Base-by-base conservation (phyloP, 371 early-diverging fungal species). In the Mortierella polycephala region DNA sequence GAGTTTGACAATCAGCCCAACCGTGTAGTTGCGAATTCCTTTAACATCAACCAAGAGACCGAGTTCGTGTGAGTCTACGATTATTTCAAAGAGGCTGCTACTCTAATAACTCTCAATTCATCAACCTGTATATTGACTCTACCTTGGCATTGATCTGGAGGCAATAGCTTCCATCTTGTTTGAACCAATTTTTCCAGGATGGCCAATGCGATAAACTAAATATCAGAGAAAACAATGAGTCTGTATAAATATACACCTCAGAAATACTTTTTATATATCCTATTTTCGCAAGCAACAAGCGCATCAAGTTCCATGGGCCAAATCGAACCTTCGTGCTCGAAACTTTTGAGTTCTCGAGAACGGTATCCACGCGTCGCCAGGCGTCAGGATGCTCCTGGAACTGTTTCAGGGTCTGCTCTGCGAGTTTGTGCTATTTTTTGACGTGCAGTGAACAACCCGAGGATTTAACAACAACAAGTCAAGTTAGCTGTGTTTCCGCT, bases 311-410 rank as follows among this genome's bases (percentile, higher is more conserved):
- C 30, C 30, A 30, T 30, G 30, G 30, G 30, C 30, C 30, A 18
- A 18, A 4, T 9, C 20, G 51, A 87, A 96, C 97, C 92, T 97
- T 98, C 49, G 98, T 92, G 75, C 96, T 89, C 51, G 91, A 73
- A 14, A 88, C 83, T 74, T 84, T 88, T 18, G 98, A 94, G 44
- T 90, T 88, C 62, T 95, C 96, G 59, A 99, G 85, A 79, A 99
- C 98, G 21, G 85, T 85, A 81, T 99, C 99, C 12, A 96, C 98
- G 62, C 94, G 89, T 57, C 93, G 92, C 99, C 99, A 99, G 45
- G 99, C 90, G 52, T 97, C 97, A 45, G 97, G 98, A 72, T 98
- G 93, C 56, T 98, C 96, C 83, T 97, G 96, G 77, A 99, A 99
- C 84, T 96, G 94, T n/a, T 95, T 90, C 76, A 98, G 83, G 46